Conservation (phyloP, 1,139 yeast species). For the Protomyces inundatus region DNA sequence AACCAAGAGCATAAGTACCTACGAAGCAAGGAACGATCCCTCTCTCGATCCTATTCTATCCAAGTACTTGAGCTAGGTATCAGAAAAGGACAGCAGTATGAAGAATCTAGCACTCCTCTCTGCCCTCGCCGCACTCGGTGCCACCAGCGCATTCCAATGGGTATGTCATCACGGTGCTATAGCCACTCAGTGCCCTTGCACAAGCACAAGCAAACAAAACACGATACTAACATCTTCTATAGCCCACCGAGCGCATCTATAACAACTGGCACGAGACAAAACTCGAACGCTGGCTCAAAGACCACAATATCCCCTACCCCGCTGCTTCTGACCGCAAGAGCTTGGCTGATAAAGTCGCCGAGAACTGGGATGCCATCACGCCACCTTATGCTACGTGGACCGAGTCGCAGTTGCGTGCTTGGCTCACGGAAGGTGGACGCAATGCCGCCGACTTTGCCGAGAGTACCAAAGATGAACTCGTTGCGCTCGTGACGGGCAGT, state of each 20-base stretch:
- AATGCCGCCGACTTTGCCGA: slow-evolving; percentile 31
- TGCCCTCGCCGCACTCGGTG: neutral
- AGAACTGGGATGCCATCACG: slow-evolving; percentile 33
- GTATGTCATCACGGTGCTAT: neutral
- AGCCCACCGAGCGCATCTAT: slow-evolving; percentile 24
- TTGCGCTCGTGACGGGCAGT: slow-evolving; percentile 27
- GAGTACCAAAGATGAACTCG: slow-evolving; percentile 32
- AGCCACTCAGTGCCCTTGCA: too few species aligned
- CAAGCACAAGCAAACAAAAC: neutral
- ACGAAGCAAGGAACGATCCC: too few species aligned
- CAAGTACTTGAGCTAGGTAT: too few species aligned
- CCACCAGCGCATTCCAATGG: neutral
- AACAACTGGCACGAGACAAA: slow-evolving; percentile 27
- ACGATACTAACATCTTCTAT: neutral
- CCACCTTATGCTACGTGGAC: slow-evolving; percentile 32
- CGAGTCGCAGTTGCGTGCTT: slow-evolving; percentile 30
- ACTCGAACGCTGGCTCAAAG: slow-evolving; percentile 29
- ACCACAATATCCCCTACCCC: slow-evolving; percentile 30
- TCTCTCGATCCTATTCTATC: too few species aligned
- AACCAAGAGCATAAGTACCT: too few species aligned
- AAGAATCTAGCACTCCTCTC: neutral
- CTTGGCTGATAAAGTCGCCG: slow-evolving; percentile 32
- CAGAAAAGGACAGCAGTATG: neutral
- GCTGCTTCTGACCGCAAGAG: slow-evolving; percentile 29
- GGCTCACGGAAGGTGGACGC: slow-evolving; percentile 31